phyloP scores from a whole-genome alignment of 1,284 basidiomycete genomes.

The Sporisorium iseilematis-ciliati region DNA sequence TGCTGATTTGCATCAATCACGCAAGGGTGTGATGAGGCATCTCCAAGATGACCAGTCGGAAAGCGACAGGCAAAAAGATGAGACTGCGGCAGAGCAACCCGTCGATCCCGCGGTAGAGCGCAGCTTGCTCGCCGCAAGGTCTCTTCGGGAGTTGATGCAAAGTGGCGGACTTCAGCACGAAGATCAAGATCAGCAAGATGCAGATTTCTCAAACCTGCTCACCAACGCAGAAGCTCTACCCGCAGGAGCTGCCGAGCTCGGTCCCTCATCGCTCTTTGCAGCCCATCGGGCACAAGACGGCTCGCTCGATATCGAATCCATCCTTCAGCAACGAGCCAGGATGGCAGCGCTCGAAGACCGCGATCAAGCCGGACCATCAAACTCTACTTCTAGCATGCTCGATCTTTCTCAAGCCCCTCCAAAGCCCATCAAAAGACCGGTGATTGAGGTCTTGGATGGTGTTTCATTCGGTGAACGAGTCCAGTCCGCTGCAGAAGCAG shows the following conservation, averaged over 20 bases:
- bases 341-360: constrained; percentile 18
- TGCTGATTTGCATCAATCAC: constrained; percentile 29
- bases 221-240: constrained; percentile 33
- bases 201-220: constrained; percentile 31
- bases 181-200: constrained; percentile 11
- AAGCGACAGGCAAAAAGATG: not conserved
- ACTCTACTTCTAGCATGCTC: constrained; percentile 18
- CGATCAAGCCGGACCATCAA: constrained; percentile 12
- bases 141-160: constrained; percentile 43
- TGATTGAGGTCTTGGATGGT: constrained; percentile 29
- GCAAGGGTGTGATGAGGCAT: constrained; percentile 19
- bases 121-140: constrained; percentile 42
- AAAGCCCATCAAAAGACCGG: constrained; percentile 18
- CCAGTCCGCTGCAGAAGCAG: not conserved
- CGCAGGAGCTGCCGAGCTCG: constrained; percentile 1
- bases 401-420: constrained; percentile 21
- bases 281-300: constrained; percentile 36
- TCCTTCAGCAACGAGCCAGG: constrained; percentile 42
- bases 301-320: constrained; percentile 40
- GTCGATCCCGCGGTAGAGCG: constrained; percentile 41
- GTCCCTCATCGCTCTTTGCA: constrained; percentile 49
- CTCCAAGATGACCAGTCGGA: not conserved
- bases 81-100: not conserved
- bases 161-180: constrained; percentile 36
- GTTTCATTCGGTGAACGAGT: not conserved